Percentiles rank a stretch among this genome's conserved stretches.
Evolutionary conservation across 345 rosid genomes (phyloP).

Genomic region (Euclidium syriacum): DNA sequence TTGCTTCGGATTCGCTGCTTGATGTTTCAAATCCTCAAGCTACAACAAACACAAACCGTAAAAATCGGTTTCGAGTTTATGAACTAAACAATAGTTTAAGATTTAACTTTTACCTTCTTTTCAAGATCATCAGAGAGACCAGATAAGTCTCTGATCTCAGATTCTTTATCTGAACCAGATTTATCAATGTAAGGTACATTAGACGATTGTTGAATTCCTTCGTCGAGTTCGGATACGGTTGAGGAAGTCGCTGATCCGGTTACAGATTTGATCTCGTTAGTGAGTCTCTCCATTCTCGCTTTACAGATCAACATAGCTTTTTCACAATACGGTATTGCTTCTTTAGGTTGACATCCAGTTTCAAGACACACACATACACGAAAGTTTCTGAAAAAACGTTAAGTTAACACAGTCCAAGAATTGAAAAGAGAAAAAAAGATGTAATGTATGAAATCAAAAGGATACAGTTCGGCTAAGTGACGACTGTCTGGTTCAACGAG

Average conservation of each 20-base stretch:
- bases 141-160: slow-evolving; percentile 61
- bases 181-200: slow-evolving; percentile 38
- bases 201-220: slow-evolving; percentile 54
- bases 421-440: background rate
- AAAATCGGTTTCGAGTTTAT: background rate
- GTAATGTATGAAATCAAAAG: slow-evolving; percentile 25
- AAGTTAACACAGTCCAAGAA: slow-evolving; percentile 27
- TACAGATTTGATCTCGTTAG: slow-evolving; percentile 47
- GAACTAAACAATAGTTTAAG: too few relatives aligned
- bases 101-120: too few relatives aligned
- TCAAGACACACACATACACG: slow-evolving; percentile 83
- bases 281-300: slow-evolving; percentile 51
- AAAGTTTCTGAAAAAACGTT: slow-evolving; percentile 71
- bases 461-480: slow-evolving; percentile 88
- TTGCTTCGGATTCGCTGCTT: slow-evolving; percentile 55
- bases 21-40: slow-evolving; percentile 93
- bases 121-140: slow-evolving; percentile 76
- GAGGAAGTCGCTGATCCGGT: slow-evolving; percentile 46
- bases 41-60: slow-evolving; percentile 30
- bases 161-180: slow-evolving; percentile 54
- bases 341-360: slow-evolving; percentile 67
- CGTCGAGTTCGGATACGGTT: slow-evolving; percentile 45
- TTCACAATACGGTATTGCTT: slow-evolving; percentile 76
- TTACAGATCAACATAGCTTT: slow-evolving; percentile 79
- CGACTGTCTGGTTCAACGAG: slow-evolving; percentile 90